phyloP scores from a whole-genome alignment of 1,284 basidiomycete species.

The Ustilago xerochloae region DNA sequence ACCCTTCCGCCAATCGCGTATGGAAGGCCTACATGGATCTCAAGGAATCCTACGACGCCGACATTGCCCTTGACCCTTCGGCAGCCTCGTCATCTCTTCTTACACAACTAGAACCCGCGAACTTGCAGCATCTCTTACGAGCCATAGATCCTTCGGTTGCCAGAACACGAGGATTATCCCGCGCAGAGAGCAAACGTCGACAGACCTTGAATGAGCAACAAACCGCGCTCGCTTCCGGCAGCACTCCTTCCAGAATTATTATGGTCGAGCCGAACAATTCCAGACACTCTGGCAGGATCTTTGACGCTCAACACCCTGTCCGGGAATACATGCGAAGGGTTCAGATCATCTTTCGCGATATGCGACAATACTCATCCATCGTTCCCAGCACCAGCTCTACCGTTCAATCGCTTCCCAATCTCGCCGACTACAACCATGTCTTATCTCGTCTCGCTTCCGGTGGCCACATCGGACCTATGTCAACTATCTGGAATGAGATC shows the following conservation, averaged over 20 bases:
- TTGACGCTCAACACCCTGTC: conserved; percentile 22
- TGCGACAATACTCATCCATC: conserved; percentile 39
- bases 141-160: conserved; percentile 50
- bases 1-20: conserved; percentile 39
- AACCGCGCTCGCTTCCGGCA: conserved; percentile 11
- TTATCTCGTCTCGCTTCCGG: conserved; percentile 48
- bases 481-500: conserved; percentile 54
- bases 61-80: conserved; percentile 4
- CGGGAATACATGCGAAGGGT: conserved; percentile 53
- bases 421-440: conserved; percentile 57
- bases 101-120: conserved; percentile 29
- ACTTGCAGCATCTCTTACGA: conserved; percentile 46
- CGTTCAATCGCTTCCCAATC: conserved; percentile 23
- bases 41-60: conserved; percentile 26
- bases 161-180: conserved; percentile 19
- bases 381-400: conserved; percentile 25
- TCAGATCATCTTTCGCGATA: conserved; percentile 49
- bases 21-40: conserved; percentile 53
- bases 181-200: conserved; percentile 27
- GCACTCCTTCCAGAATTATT: conserved; percentile 16
- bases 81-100: conserved; percentile 26
- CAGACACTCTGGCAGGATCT: conserved; percentile 29
- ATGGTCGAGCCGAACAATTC: conserved; percentile 23
- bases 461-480: conserved; percentile 56
- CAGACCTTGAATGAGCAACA: conserved; percentile 33